These are phyloP conservation scores for Stephanodiscus triporus DNA, from an alignment of 108 stramenopile genomes.

Conservation along the genomic window DNA sequence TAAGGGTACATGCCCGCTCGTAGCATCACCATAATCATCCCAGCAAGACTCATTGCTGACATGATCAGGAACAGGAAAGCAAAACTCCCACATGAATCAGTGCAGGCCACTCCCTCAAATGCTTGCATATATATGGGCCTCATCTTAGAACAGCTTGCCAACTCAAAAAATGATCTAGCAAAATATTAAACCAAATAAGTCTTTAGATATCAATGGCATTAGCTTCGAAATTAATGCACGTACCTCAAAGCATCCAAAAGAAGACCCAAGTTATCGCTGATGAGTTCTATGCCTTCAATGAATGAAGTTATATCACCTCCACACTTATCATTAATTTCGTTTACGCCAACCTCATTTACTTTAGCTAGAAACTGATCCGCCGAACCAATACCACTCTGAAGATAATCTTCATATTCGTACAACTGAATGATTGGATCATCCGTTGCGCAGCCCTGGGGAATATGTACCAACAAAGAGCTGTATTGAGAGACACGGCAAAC, in stretches of 20 bases:
- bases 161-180: constrained; percentile 4
- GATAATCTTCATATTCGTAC: constrained; percentile 42
- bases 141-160: constrained; percentile 12
- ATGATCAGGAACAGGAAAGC: background rate
- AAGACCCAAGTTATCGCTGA: constrained; percentile 45
- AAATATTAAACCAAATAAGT: background rate
- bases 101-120: background rate
- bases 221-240: background rate
- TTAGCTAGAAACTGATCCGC: constrained; percentile 23
- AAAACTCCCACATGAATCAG: background rate
- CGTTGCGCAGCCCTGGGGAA: constrained; percentile 25
- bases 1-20: constrained; percentile 1
- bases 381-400: constrained; percentile 37
- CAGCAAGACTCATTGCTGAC: background rate
- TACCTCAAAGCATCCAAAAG: constrained; percentile 33
- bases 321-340: constrained; percentile 31
- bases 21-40: background rate
- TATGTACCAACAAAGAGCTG: background rate
- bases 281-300: constrained; percentile 38
- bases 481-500: background rate
- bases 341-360: constrained; percentile 28
- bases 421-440: constrained; percentile 31
- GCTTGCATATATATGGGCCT: background rate
- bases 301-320: constrained; percentile 23
- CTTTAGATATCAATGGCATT: no score